Evolutionary conservation across 306 rosid genomes (phyloP).

Genomic region (Rosa chinensis): DNA sequence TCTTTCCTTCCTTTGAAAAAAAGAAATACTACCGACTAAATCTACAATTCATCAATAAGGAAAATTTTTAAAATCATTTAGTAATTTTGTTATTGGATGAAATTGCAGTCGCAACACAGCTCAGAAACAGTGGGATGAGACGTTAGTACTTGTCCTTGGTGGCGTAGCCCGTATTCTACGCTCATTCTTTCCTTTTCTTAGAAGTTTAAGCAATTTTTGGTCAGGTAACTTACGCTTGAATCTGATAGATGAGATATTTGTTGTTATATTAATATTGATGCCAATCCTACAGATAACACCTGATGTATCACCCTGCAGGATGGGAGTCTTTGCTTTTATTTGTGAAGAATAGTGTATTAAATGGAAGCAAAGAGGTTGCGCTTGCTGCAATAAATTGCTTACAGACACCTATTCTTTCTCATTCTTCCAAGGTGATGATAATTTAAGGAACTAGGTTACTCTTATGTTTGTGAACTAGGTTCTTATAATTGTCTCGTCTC

Average conservation of each 20-base stretch:
- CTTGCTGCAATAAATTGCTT: slow-evolving; percentile 92
- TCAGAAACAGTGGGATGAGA: slow-evolving; percentile 99
- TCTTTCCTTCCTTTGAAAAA: neutral
- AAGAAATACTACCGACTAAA: neutral
- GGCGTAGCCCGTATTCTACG: slow-evolving; percentile 92
- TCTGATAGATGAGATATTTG: slow-evolving; percentile 20
- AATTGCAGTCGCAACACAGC: slow-evolving; percentile 94
- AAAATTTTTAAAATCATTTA: neutral
- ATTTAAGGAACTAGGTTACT: slow-evolving; percentile 14
- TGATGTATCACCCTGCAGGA: slow-evolving; percentile 52
- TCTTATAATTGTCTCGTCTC: neutral
- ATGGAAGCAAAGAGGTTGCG: slow-evolving; percentile 94
- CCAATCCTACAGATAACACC: slow-evolving; percentile 14
- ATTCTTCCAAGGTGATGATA: slow-evolving; percentile 73
- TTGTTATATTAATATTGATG: slow-evolving; percentile 23
- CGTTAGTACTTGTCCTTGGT: slow-evolving; percentile 86
- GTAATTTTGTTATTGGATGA: slow-evolving; percentile 26
- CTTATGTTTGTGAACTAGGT: neutral
- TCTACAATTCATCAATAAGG: neutral
- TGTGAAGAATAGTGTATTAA: slow-evolving; percentile 74
- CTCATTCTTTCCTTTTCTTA: slow-evolving; percentile 82
- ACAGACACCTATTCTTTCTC: slow-evolving; percentile 83
- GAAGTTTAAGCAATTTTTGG: slow-evolving; percentile 76
- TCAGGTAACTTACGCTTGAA: slow-evolving; percentile 60
- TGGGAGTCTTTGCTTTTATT: slow-evolving; percentile 90